phyloP scores from a whole-genome alignment of 2,329 filamentous ascomycete genomes.

The Colletotrichum sansevieriae region DNA sequence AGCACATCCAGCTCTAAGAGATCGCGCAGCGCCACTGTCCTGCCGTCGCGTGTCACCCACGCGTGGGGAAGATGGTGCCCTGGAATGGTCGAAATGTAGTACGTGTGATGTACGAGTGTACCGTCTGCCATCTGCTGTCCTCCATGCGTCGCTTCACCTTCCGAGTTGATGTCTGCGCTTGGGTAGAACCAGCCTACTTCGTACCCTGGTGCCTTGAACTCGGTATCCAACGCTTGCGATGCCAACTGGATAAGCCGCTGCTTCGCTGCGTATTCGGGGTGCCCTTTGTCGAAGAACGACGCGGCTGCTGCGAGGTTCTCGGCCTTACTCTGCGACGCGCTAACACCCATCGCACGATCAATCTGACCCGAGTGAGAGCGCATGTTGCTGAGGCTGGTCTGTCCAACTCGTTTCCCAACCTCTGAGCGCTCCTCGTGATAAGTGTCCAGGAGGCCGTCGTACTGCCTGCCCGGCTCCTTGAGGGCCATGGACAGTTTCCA shows the following conservation, averaged over 20 bases:
- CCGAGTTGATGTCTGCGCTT: neutral
- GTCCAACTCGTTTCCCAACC: constrained; percentile 1
- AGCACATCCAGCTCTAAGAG: neutral
- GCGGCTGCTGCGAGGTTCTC: neutral
- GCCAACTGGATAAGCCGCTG: neutral
- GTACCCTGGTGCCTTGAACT: constrained; percentile 11
- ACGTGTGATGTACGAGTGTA: constrained; percentile 2
- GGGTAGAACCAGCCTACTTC: constrained; percentile 12
- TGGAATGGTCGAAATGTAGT: neutral
- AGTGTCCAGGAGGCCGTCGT: neutral
- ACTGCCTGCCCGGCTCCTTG: neutral
- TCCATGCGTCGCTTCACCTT: constrained; percentile 1
- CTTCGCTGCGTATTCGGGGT: neutral
- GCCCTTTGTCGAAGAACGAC: neutral
- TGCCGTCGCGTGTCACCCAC: neutral
- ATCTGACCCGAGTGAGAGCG: constrained; percentile 6
- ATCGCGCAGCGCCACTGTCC: neutral
- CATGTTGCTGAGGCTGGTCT: constrained; percentile 6
- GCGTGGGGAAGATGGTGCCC: neutral
- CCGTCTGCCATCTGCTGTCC: neutral
- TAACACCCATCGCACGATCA: neutral
- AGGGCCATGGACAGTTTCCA: neutral
- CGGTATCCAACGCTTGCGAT: neutral
- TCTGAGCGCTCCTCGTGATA: neutral
- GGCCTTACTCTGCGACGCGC: neutral